Conservation (phyloP, 805 yeast genomes). For the Myxozyma neotropica region DNA sequence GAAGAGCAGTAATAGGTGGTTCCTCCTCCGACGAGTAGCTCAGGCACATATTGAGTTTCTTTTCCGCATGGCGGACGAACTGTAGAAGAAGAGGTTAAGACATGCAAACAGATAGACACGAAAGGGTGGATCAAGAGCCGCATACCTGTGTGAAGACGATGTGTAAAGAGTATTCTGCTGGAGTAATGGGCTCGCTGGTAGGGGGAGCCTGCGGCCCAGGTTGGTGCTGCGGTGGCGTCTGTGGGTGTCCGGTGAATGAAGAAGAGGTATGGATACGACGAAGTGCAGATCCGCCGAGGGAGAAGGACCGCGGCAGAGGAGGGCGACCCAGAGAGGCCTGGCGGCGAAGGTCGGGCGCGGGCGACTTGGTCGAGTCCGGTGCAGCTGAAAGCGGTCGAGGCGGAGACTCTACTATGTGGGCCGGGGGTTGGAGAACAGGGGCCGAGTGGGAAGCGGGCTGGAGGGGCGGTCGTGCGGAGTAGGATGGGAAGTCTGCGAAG, state of each 20-base stretch:
- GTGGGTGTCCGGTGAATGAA: neutral
- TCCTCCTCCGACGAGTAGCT: conserved; percentile 66
- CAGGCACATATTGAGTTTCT: conserved; percentile 75
- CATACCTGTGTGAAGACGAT: conserved; percentile 79
- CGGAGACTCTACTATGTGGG: conserved; percentile 20
- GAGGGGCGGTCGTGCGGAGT: conserved; percentile 13
- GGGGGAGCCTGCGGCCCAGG: neutral
- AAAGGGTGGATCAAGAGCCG: neutral
- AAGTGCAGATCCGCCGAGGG: conserved; percentile 6
- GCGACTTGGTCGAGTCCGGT: neutral
- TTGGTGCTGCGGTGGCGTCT: neutral
- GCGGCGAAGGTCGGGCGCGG: neutral
- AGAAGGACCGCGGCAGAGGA: conserved; percentile 6
- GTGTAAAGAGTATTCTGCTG: conserved; percentile 90
- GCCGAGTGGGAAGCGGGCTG: conserved; percentile 15
- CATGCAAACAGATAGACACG: neutral
- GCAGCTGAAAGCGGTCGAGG: conserved; percentile 8
- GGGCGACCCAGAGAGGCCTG: conserved; percentile 6
- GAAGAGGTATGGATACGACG: conserved; percentile 9
- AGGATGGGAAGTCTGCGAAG: conserved; percentile 26
- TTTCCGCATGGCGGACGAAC: conserved; percentile 90
- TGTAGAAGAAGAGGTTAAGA: conserved; percentile 5
- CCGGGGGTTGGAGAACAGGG: conserved; percentile 22
- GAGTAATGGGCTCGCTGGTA: conserved; percentile 59
- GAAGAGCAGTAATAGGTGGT: conserved; percentile 73